phyloP scores from a whole-genome alignment of 2,329 filamentous ascomycete species.

The Aspergillus ochraceus region DNA sequence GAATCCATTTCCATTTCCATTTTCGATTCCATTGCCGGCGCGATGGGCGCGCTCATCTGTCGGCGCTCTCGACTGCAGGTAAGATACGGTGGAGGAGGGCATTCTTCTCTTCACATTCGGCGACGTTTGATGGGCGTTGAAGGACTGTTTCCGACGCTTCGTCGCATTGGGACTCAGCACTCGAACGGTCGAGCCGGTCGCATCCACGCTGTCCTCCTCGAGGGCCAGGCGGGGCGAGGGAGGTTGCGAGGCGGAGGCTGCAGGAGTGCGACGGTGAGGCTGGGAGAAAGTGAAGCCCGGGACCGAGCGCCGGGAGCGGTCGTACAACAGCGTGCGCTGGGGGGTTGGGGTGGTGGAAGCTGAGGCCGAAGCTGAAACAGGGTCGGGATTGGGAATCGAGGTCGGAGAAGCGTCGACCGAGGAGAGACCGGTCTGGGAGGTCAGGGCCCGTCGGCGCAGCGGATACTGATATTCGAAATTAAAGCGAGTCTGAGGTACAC shows the following conservation, averaged over 20 bases:
- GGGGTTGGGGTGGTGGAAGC: conserved; percentile 47
- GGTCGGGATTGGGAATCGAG: neutral
- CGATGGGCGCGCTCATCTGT: conserved; percentile 22
- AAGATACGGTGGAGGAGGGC: conserved; percentile 32
- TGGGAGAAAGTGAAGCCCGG: conserved; percentile 24
- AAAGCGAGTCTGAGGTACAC: conserved; percentile 24
- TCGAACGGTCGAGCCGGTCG: conserved; percentile 22
- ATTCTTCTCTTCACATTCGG: conserved; percentile 35
- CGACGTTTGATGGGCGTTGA: conserved; percentile 21
- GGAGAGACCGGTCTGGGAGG: conserved; percentile 18
- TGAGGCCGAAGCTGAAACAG: neutral
- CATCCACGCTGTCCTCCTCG: conserved; percentile 23
- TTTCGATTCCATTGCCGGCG: neutral
- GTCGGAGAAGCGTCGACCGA: conserved; percentile 5
- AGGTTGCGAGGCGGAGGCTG: conserved; percentile 17
- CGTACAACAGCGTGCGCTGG: conserved; percentile 40
- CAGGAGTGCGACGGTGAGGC: conserved; percentile 20
- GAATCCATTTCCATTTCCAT: conserved; percentile 24
- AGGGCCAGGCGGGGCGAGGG: conserved; percentile 11
- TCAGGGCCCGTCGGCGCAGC: conserved; percentile 21
- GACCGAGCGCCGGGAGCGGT: conserved; percentile 33
- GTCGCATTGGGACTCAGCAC: conserved; percentile 28
- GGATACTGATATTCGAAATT: conserved; percentile 24
- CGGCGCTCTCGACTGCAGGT: conserved; percentile 28
- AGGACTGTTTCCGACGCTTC: conserved; percentile 28